Conservation (phyloP, 768 basidiomycete genomes). For the Kwoniella dejecticola region DNA sequence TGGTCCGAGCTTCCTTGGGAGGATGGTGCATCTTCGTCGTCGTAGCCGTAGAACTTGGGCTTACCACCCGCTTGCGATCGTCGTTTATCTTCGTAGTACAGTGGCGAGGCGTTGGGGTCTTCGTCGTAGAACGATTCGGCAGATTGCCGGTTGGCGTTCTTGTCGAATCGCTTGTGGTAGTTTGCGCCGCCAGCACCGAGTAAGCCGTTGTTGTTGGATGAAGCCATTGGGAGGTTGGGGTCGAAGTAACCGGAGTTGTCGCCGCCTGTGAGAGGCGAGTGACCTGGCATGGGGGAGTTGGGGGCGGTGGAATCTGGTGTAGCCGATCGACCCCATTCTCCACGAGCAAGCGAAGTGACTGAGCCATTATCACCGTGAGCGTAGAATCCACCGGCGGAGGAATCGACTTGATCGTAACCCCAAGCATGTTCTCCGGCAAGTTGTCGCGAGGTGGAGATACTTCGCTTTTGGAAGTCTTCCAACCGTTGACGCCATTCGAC, state of each 20-base stretch:
- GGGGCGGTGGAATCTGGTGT: conserved; percentile 46
- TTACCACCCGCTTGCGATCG: conserved; percentile 51
- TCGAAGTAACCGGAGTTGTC: conserved; percentile 33
- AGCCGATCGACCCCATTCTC: conserved; percentile 31
- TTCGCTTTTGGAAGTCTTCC: conserved; percentile 91
- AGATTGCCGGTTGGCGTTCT: conserved; percentile 49
- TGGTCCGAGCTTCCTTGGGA: conserved; percentile 51
- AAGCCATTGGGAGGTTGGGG: conserved; percentile 23
- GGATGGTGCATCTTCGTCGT: conserved; percentile 60
- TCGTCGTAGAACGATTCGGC: conserved; percentile 56
- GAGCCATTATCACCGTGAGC: conserved; percentile 40
- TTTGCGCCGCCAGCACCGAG: conserved; percentile 30
- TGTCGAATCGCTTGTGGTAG: conserved; percentile 51
- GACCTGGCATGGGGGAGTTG: conserved; percentile 43
- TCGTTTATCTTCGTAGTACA: conserved; percentile 51
- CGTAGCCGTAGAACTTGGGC: conserved; percentile 61
- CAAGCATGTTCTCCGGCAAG: conserved; percentile 72
- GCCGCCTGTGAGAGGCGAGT: conserved; percentile 19
- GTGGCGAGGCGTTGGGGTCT: conserved; percentile 49
- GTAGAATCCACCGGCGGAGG: conserved; percentile 32
- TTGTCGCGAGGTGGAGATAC: conserved; percentile 70
- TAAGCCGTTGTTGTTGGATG: conserved; percentile 20
- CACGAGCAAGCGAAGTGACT: conserved; percentile 35
- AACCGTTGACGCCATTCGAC: conserved; percentile 95
- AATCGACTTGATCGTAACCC: conserved; percentile 50